Evolutionary conservation across 2,329 filamentous ascomycete genomes (phyloP).

Genomic region (Chaetomium globosum): DNA sequence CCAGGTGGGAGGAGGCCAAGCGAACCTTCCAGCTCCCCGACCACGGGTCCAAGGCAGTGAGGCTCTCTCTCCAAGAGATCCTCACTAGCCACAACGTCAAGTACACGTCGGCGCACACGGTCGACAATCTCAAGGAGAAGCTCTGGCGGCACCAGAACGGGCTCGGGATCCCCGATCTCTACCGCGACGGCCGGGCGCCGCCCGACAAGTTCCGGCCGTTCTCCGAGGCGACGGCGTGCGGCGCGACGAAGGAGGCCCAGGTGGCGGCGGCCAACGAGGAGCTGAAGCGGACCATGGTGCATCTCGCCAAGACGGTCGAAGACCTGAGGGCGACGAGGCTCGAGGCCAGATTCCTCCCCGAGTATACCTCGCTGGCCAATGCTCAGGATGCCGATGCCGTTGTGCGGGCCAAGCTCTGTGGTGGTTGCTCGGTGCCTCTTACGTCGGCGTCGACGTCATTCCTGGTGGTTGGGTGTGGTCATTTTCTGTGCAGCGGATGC

Average conservation of each 20-base stretch:
- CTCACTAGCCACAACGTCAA: constrained; percentile 25
- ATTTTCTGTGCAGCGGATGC: constrained; percentile 36
- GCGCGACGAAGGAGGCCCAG: not conserved
- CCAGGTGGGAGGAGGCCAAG: constrained; percentile 1
- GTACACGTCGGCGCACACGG: not conserved
- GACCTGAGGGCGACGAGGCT: constrained; percentile 20
- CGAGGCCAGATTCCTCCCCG: constrained; percentile 22
- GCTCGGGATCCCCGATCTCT: constrained; percentile 3
- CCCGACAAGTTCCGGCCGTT: constrained; percentile 18
- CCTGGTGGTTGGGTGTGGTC: constrained; percentile 38
- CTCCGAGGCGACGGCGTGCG: not conserved
- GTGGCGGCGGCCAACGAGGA: constrained; percentile 17
- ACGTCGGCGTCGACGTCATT: constrained; percentile 19
- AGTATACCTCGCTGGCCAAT: constrained; percentile 13
- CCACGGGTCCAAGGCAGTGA: not conserved
- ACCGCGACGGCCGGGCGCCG: constrained; percentile 28
- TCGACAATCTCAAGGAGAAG: constrained; percentile 14
- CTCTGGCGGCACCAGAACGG: constrained; percentile 23
- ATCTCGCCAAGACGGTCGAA: constrained; percentile 25
- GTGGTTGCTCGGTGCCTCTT: constrained; percentile 11
- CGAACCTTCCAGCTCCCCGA: not conserved
- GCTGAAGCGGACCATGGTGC: constrained; percentile 29
- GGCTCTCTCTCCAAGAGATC: constrained; percentile 3
- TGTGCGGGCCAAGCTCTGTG: constrained; percentile 2
- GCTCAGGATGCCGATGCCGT: not conserved